phyloP scores from a whole-genome alignment of 108 stramenopile genomes.

The Bacterosira constricta region DNA sequence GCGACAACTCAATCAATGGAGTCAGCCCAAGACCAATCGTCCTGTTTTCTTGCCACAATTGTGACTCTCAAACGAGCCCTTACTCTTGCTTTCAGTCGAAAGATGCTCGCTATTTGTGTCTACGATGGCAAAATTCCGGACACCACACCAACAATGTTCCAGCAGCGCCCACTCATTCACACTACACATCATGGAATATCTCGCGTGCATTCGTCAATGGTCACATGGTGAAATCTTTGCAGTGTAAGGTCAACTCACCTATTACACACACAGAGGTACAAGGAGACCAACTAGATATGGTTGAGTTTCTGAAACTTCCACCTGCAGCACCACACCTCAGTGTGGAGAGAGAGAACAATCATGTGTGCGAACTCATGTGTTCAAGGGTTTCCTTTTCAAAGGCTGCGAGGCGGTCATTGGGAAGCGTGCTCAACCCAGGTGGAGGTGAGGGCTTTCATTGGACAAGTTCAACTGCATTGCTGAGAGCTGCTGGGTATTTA shows the following conservation, averaged over 20 bases:
- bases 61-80: neutral
- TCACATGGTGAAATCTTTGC: neutral
- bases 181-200: slow-evolving; percentile 20
- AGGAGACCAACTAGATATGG: neutral
- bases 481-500: too few species aligned
- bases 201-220: slow-evolving; percentile 16
- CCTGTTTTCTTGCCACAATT: neutral
- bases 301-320: slow-evolving; percentile 24
- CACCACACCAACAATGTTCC: neutral
- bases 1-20: neutral
- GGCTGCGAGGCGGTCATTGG: slow-evolving; percentile 51
- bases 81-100: neutral
- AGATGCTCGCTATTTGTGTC: neutral
- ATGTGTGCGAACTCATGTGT: slow-evolving; percentile 16
- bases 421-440: slow-evolving; percentile 70
- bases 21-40: neutral
- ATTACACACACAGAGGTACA: neutral
- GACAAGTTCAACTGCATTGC: too few species aligned
- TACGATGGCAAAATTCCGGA: neutral
- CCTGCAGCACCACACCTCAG: slow-evolving; percentile 14
- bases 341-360: slow-evolving; percentile 19
- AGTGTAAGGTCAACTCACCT: neutral
- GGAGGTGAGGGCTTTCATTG: slow-evolving; percentile 31
- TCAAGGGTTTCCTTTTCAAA: slow-evolving; percentile 63
- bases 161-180: neutral